Base-by-base conservation (phyloP, 345 rosid species). In the Moringa oleifera region DNA sequence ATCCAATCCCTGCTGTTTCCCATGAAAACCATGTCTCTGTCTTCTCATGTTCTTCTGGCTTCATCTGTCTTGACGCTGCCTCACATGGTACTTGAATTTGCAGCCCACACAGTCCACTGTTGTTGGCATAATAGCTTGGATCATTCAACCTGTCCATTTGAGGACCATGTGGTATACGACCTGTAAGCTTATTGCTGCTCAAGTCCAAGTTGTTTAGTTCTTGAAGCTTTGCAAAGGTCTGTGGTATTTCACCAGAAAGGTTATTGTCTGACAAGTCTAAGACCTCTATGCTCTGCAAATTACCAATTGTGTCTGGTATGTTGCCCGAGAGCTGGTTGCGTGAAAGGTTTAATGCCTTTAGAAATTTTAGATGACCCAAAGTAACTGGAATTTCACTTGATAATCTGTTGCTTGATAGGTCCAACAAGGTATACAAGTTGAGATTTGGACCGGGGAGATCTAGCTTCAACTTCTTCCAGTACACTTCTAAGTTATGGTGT, bases 241-340 rank as follows among this genome's bases (percentile, higher is more conserved):
- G 19, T 0, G 87, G 77, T 1, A 79, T 77, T 49, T 68, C 58
- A 0, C 80, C 76, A 0, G 46, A 31, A 11, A 79, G 65, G 28
- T 61, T 64, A 60, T 79, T 77, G 21, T 69, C 46, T 10, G 84
- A 79, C 61, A 82, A 69, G 51, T 82, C 80, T 61, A 82, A 51
- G 60, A 65, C 61, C 69, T 76, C 80, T 41, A 74, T 7, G 33
- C 46, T 61, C 64, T 65, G 51, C 19, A 74, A 21, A 19, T 66
- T 33, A 21, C 77, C 80, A 6, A 79, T 37, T 19, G 55, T 65
- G 12, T 15, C 16, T 11, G 77, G 78, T 51, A 74, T 79, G 19
- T 57, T 31, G 18, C 81, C 80, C 4, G 73, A 70, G 50, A 81
- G 37, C 0, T 69, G 7, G 31, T 76, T 79, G 63, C 31, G 16